A percentile compares a stretch with the other conserved stretches of the same genome.
phyloP scores from a whole-genome alignment of 306 rosid genomes.

The Adenanthera pavonina region DNA sequence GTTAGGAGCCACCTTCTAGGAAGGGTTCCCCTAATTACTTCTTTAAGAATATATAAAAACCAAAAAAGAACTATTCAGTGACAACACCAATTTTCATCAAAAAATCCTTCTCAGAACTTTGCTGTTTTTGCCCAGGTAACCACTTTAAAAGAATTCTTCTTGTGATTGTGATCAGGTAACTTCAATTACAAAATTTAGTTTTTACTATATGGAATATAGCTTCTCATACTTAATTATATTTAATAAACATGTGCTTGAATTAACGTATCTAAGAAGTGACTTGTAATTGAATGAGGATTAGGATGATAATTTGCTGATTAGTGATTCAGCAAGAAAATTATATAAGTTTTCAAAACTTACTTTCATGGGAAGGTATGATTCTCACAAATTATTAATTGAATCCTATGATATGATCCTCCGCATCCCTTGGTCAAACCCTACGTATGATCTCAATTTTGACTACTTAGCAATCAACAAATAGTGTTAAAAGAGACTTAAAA shows the following conservation, averaged over 20 bases:
- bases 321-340: not conserved
- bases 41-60: too few relatives aligned
- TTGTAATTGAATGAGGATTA: not conserved
- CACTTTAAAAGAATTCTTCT: too few relatives aligned
- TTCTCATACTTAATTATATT: not conserved
- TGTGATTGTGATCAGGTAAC: too few relatives aligned
- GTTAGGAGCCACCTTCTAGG: too few relatives aligned
- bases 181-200: too few relatives aligned
- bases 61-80: too few relatives aligned
- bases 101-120: too few relatives aligned
- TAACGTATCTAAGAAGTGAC: not conserved
- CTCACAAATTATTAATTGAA: not conserved
- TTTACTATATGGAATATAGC: not conserved
- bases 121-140: too few relatives aligned
- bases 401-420: not conserved
- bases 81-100: too few relatives aligned
- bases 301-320: not conserved
- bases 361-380: not conserved
- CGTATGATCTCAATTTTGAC: slow-evolving; percentile 1
- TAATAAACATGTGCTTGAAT: not conserved
- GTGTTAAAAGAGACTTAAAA: slow-evolving; percentile 7
- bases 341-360: not conserved
- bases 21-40: too few relatives aligned
- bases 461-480: not conserved
- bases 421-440: not conserved